phyloP scores from a whole-genome alignment of 2,329 filamentous ascomycete genomes.

The Lachnellula occidentalis region DNA sequence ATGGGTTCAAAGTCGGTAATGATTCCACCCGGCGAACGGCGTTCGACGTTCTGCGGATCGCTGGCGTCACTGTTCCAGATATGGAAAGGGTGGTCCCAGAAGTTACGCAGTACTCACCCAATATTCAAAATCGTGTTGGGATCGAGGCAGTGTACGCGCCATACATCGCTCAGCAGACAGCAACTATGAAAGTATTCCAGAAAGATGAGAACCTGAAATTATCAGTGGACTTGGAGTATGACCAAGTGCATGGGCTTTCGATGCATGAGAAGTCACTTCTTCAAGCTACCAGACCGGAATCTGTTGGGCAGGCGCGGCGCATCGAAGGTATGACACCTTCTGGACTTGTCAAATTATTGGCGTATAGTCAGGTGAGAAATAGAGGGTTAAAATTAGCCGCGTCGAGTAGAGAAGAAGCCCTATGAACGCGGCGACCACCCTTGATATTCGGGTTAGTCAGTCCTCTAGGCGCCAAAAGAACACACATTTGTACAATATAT shows the following conservation, averaged over 20 bases:
- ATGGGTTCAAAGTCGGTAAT: conserved; percentile 63
- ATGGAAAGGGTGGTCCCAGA: conserved; percentile 54
- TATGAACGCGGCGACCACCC: background rate
- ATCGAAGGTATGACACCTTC: conserved; percentile 73
- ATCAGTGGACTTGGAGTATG: conserved; percentile 72
- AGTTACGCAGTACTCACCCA: conserved; percentile 47
- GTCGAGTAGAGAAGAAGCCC: background rate
- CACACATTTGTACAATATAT: background rate
- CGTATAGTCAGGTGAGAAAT: conserved; percentile 42
- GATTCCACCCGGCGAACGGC: conserved; percentile 66
- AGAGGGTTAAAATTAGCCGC: conserved; percentile 1
- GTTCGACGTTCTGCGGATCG: conserved; percentile 71
- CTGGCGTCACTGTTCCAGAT: conserved; percentile 51
- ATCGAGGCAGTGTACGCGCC: conserved; percentile 86
- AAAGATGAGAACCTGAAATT: conserved; percentile 72
- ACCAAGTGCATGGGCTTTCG: conserved; percentile 65
- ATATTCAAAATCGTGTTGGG: conserved; percentile 62
- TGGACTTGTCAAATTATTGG: conserved; percentile 55
- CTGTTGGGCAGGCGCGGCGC: conserved; percentile 78
- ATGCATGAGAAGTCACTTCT: conserved; percentile 72
- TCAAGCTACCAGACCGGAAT: conserved; percentile 68
- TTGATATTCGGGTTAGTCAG: background rate
- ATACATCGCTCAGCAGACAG: conserved; percentile 70
- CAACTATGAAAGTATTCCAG: conserved; percentile 60
- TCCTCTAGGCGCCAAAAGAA: background rate